phyloP scores from a whole-genome alignment of 2,329 filamentous ascomycete genomes.

The Domatiomyces globalis region DNA sequence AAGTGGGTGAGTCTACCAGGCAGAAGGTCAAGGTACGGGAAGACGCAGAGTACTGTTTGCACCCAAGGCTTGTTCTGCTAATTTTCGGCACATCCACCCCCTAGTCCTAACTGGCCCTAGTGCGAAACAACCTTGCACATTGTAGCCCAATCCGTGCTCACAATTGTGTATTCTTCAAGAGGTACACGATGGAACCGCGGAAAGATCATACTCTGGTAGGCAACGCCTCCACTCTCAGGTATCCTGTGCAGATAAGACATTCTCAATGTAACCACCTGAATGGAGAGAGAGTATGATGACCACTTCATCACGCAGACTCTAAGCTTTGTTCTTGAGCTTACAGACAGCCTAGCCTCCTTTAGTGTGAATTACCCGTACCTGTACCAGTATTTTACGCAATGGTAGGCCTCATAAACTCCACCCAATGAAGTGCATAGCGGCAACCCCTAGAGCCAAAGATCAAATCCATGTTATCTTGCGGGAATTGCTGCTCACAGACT shows the following conservation, averaged over 20 bases:
- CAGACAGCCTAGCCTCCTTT: too few relatives aligned
- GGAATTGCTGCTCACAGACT: slow-evolving; percentile 53
- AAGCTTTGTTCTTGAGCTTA: too few relatives aligned
- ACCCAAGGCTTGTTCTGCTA: not conserved
- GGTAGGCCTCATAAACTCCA: slow-evolving; percentile 30
- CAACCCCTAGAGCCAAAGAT: slow-evolving; percentile 48
- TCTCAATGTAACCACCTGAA: too few relatives aligned
- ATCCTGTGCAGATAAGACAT: too few relatives aligned
- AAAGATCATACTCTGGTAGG: too few relatives aligned
- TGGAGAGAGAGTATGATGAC: too few relatives aligned
- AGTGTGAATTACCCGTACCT: too few relatives aligned
- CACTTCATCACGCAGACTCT: too few relatives aligned
- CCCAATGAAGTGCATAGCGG: slow-evolving; percentile 51
- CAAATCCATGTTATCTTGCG: slow-evolving; percentile 52
- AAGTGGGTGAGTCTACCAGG: not conserved
- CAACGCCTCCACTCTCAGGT: too few relatives aligned
- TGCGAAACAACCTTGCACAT: not conserved
- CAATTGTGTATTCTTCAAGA: too few relatives aligned
- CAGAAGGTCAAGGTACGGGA: not conserved
- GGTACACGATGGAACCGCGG: too few relatives aligned
- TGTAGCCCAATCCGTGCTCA: not conserved
- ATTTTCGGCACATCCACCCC: not conserved
- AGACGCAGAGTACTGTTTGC: not conserved
- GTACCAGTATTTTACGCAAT: too few relatives aligned
- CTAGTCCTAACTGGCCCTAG: not conserved